Evolutionary conservation across 2,329 filamentous ascomycete genomes (phyloP), one percentile per base, ranked within the genome.

Genomic region (Xylaria sp.): DNA sequence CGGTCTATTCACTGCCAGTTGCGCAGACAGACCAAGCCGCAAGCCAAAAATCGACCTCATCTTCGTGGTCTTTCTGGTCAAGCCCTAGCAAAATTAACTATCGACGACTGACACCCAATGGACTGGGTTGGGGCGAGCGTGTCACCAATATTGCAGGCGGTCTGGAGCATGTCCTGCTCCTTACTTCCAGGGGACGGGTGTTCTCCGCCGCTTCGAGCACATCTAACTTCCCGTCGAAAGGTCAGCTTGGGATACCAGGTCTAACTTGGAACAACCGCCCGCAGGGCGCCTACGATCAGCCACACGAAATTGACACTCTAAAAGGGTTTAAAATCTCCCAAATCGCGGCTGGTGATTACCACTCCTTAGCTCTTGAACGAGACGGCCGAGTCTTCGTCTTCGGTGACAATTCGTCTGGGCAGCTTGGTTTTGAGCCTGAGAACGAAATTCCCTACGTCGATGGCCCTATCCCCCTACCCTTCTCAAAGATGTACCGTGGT

Each of bases 391-490:
- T 96, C 18, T 97, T 96, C 79, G 86, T 90, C 6, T 98, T 97
- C 81, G 96, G 96, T 44, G 94, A 98, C 79, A 98, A 98, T 81
- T 90, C 90, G 0, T 88, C 89, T 51, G 96, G 96, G n/a, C 96
- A 98, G 80, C 86, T 98, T 3, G 95, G 95, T n/a, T 90, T 95
- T 74, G 89, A 93, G 60, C 88, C 87, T 62, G 89, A 89, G 58
- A 78, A 86, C 0, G 87, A 91, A 32, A 83, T 88, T 18, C 84
- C 88, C 8, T 87, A 83, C 66, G 83, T 92, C 27, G 92, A 95
- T 72, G 85, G 86, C 0, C 94, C 96, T 0, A 88, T 90, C 3
- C 85, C 90, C 5, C 79, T 98, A 1, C 87, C 92, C 0, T 86
- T 93, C 47, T 87, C 88, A 69, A 88, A 87, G 69, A 88, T 97